Evolutionary conservation across 345 rosid genomes (phyloP).

Genomic region (Lepidium africanum): DNA sequence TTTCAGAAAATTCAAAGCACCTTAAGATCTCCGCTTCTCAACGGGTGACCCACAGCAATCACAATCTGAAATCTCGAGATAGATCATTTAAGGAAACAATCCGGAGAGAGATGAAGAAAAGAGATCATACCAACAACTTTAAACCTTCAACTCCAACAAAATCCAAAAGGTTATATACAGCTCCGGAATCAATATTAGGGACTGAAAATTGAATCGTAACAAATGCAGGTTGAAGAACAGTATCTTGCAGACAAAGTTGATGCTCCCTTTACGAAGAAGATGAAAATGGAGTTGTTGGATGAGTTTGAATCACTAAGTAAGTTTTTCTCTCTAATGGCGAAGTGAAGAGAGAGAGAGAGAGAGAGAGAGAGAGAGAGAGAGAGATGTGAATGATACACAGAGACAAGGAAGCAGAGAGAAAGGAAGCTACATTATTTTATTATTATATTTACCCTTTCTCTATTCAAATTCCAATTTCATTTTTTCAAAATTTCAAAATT

Average conservation of each 20-base stretch:
- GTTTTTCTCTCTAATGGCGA: slow-evolving; percentile 15
- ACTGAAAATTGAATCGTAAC: not conserved
- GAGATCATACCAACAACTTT: not conserved
- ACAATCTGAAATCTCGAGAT: slow-evolving; percentile 16
- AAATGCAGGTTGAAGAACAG: slow-evolving; percentile 13
- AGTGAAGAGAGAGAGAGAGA: not conserved
- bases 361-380: not conserved
- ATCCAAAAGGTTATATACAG: not conserved
- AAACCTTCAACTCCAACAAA: not conserved
- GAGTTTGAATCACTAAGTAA: not conserved
- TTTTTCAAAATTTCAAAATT: not conserved
- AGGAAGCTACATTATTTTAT: not conserved
- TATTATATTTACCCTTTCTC: not conserved
- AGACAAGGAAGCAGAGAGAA: not conserved
- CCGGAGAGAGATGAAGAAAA: not conserved
- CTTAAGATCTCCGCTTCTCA: slow-evolving; percentile 10
- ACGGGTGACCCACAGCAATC: not conserved
- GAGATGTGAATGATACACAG: slow-evolving; percentile 2
- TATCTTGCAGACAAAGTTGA: slow-evolving; percentile 17
- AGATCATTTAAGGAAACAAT: not conserved
- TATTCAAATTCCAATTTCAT: slow-evolving; percentile 10
- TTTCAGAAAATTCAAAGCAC: not conserved
- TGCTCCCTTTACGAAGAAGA: slow-evolving; percentile 15
- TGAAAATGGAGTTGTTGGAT: slow-evolving; percentile 14
- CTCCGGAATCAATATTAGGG: not conserved